These are phyloP conservation scores for Cryphonectria parasitica DNA, from an alignment of 2,329 filamentous ascomycete genomes.

Conservation along the genomic window DNA sequence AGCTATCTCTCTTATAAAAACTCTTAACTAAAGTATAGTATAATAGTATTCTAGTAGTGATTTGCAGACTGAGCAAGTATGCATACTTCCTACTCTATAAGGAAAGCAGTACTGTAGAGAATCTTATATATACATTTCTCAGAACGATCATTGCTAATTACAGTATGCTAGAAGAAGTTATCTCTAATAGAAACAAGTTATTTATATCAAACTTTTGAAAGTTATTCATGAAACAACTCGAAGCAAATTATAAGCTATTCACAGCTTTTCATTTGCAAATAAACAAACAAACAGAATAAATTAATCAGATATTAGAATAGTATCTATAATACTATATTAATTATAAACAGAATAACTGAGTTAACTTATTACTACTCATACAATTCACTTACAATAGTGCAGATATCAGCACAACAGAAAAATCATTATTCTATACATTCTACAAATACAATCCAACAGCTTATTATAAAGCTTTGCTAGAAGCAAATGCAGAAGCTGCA, in stretches of 20 bases:
- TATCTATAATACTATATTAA: no score
- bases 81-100: constrained; percentile 4
- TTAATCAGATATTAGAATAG: no score
- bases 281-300: no score
- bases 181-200: neutral
- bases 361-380: no score
- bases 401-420: neutral
- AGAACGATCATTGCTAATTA: neutral
- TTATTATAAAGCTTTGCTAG: neutral
- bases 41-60: constrained; percentile 5
- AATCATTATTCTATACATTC: neutral
- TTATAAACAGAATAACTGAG: no score
- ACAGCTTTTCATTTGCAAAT: no score
- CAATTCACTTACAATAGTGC: no score
- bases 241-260: no score
- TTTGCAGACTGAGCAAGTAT: constrained; percentile 1
- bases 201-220: constrained; percentile 9
- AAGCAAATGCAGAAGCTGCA: neutral
- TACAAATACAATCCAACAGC: neutral
- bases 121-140: neutral
- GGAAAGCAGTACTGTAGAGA: neutral
- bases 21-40: neutral
- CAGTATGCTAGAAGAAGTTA: neutral
- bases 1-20: constrained; percentile 12
- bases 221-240: constrained; percentile 15